Conservation (phyloP, 139 green algal species). For the Desmodesmus armatus region DNA sequence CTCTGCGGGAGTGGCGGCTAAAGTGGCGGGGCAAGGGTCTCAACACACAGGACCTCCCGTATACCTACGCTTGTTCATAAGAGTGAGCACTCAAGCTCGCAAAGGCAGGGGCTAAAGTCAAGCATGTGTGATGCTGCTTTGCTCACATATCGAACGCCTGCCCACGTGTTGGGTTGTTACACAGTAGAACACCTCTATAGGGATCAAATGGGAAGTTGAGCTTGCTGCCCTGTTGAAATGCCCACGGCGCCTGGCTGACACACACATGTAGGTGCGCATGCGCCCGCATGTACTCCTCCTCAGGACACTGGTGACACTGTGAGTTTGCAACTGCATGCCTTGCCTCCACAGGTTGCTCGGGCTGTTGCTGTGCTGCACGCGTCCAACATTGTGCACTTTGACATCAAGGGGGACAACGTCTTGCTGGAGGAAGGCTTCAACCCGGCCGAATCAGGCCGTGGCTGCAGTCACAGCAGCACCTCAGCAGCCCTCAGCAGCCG, state of each 20-base stretch:
- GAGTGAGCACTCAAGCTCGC: not conserved
- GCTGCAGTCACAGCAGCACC: not conserved
- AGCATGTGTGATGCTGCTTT: not conserved
- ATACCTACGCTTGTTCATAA: constrained; percentile 27
- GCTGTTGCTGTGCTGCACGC: constrained; percentile 53
- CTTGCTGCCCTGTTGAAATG: too few species aligned
- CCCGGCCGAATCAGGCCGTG: not conserved
- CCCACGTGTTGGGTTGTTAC: too few species aligned
- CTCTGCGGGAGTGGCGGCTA: constrained; percentile 6
- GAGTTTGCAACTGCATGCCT: too few species aligned
- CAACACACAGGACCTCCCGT: not conserved
- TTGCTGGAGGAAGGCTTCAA: constrained; percentile 66
- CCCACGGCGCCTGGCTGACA: too few species aligned
- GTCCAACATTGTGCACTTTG: constrained; percentile 78
- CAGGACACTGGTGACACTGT: too few species aligned
- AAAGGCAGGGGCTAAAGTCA: not conserved
- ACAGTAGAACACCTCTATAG: too few species aligned
- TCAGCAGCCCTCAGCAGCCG: not conserved
- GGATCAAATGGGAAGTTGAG: too few species aligned
- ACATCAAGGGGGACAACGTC: constrained; percentile 89
- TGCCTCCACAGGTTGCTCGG: constrained; percentile 42
- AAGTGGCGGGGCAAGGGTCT: not conserved
- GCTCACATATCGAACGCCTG: too few species aligned
- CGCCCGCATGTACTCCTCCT: too few species aligned
- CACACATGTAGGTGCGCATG: too few species aligned